These are phyloP conservation scores for Posidonia oceanica DNA, from an alignment of 116 monocot genomes.

Conservation along the genomic window DNA sequence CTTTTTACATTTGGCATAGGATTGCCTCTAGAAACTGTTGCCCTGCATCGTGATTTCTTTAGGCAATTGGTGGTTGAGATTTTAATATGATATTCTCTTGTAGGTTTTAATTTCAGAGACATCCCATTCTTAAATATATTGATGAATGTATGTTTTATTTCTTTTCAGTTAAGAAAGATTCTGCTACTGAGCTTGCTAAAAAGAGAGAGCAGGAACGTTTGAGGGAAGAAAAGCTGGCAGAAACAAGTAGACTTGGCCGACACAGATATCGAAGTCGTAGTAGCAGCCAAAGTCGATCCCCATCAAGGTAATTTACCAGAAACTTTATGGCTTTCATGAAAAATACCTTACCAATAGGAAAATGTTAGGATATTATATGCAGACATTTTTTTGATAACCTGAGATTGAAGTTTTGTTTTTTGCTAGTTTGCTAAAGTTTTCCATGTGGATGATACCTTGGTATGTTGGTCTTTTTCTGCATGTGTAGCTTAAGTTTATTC, in stretches of 20 bases:
- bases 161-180: conserved; percentile 73
- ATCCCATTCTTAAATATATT: neutral
- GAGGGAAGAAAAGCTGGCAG: conserved; percentile 71
- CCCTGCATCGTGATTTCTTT: neutral
- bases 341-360: neutral
- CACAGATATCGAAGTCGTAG: conserved; percentile 55
- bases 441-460: too few relatives aligned
- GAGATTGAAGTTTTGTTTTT: too few relatives aligned
- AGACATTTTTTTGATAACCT: too few relatives aligned
- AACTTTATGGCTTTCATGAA: neutral
- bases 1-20: too few relatives aligned
- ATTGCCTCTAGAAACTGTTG: neutral
- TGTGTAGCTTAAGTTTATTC: too few relatives aligned
- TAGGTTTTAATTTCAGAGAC: neutral
- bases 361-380: too few relatives aligned
- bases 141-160: neutral
- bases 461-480: too few relatives aligned
- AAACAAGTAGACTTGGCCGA: conserved; percentile 59
- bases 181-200: conserved; percentile 89
- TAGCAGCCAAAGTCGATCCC: conserved; percentile 38
- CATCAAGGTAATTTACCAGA: conserved; percentile 37
- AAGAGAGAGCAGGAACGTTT: conserved; percentile 87
- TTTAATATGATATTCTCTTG: neutral
- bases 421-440: too few relatives aligned
- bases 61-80: neutral